Conservation (phyloP, 2,329 filamentous ascomycete genomes). For the Gliomastix tumulicola region DNA sequence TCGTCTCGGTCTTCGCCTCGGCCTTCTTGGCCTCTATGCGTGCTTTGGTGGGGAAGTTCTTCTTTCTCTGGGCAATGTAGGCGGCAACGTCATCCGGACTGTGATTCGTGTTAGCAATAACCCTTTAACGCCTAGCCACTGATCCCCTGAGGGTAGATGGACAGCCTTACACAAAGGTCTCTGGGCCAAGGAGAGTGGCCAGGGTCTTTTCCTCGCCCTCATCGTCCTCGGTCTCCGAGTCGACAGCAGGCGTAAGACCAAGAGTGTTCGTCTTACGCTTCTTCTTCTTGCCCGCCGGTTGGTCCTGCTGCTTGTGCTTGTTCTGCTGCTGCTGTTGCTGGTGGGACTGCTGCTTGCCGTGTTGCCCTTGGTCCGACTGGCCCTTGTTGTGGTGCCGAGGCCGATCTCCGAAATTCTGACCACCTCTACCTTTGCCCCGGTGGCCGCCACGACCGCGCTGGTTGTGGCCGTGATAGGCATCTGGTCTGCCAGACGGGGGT, state of each 20-base stretch:
- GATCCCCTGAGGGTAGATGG: no score
- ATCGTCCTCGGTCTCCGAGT: constrained; percentile 58
- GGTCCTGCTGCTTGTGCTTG: constrained; percentile 10
- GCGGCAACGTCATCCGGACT: constrained; percentile 64
- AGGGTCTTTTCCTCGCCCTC: constrained; percentile 65
- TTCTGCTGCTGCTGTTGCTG: constrained; percentile 5
- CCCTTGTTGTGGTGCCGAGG: constrained; percentile 22
- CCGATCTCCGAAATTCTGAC: constrained; percentile 39
- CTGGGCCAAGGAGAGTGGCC: constrained; percentile 46
- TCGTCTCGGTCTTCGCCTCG: no score
- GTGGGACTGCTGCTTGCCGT: constrained; percentile 8
- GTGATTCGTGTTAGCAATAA: no score
- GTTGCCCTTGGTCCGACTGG: constrained; percentile 2
- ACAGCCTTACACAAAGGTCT: constrained; percentile 19
- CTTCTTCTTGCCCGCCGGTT: constrained; percentile 54
- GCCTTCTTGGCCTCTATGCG: constrained; percentile 59
- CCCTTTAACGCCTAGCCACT: no score
- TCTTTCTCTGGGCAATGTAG: constrained; percentile 76
- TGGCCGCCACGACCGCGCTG: constrained; percentile 24
- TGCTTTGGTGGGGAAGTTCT: constrained; percentile 72
- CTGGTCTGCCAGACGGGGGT: constrained; percentile 19
- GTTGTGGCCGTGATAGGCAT: constrained; percentile 21
- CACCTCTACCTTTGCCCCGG: constrained; percentile 23
- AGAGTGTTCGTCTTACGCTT: constrained; percentile 66
- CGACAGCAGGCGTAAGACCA: constrained; percentile 61